Base-by-base conservation (phyloP, 805 yeast genomes). In the Ogataea henricii region DNA sequence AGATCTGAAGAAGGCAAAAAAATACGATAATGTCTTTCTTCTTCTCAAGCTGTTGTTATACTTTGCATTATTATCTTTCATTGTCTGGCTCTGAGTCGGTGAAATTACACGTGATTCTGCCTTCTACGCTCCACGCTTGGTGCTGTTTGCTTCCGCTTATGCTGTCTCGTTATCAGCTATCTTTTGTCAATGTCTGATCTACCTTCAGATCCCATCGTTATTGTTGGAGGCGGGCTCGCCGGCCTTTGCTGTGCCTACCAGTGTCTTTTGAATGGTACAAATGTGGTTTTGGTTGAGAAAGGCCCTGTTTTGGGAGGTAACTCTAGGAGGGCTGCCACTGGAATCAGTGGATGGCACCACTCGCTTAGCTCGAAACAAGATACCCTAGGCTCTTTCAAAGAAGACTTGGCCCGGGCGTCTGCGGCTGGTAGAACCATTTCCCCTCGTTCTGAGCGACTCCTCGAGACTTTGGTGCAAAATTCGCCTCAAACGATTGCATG, bases 401-500 rank as follows among this genome's bases (percentile, higher is more conserved):
- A 76, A 3, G 95, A 88, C 61, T 79, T 92, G 0, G 57, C 80
- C 34, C 76, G 73, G 34, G 79, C 88, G 4, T 89, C 89, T 6
- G 13, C 43, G 3, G 14, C 12, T 8, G 13, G 14, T 8, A 23
- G 29, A n/a, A 5, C 25, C 2, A 30, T 30, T 5, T 13, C 29
- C n/a, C 9, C 21, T 10, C 13, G 10, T 22, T 81, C 85, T 57
- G 68, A 70, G 17, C 14, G 23, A 1, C 20, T 53, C 37, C 39
- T 56, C 2, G 38, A 32, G 20, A 82, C 78, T 5, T 66, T 88
- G 51, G 74, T 83, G 1, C 67, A 74, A 48, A 79, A 82, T 30
- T 82, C 89, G 3, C 78, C 78, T 2, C 78, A 73, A 29, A 88
- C 92, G 0, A 78, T 88, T 36, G 77, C 76, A 36, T 88, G 95